Conservation (phyloP, 768 basidiomycete species). For the Lentinula boryana region DNA sequence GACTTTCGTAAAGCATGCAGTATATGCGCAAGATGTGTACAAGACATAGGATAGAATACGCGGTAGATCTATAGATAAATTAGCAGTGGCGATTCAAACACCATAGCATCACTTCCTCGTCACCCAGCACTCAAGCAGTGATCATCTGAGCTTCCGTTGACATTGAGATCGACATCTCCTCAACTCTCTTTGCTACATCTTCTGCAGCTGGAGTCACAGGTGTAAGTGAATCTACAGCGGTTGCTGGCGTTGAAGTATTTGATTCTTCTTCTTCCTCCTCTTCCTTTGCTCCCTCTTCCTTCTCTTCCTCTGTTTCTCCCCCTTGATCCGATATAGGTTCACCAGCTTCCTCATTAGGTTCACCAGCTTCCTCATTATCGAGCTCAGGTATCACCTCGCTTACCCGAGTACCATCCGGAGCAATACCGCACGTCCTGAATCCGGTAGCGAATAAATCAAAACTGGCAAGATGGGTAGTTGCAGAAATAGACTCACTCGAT, state of each 20-base stretch:
- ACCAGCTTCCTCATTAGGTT: background rate
- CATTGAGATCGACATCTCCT: background rate
- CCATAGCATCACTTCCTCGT: too few relatives aligned
- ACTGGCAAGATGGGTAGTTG: background rate
- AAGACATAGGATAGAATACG: too few relatives aligned
- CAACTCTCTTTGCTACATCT: background rate
- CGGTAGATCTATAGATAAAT: too few relatives aligned
- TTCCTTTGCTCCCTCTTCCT: background rate
- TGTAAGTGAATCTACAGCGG: background rate
- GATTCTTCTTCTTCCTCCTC: background rate
- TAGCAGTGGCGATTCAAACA: too few relatives aligned
- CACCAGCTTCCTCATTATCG: background rate
- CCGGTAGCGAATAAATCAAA: background rate
- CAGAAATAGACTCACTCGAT: slow-evolving; percentile 40
- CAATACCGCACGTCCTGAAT: slow-evolving; percentile 49
- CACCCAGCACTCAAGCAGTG: background rate
- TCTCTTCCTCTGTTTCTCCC: background rate
- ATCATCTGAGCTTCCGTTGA: background rate
- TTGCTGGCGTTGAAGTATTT: background rate
- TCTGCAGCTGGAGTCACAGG: background rate
- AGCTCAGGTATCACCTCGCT: slow-evolving; percentile 10
- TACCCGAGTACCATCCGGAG: slow-evolving; percentile 47
- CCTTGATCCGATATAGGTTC: background rate
- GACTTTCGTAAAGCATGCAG: too few relatives aligned
- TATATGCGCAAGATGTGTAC: too few relatives aligned